Conservation (phyloP, 2,329 filamentous ascomycete species). For the Cordyceps javanica region DNA sequence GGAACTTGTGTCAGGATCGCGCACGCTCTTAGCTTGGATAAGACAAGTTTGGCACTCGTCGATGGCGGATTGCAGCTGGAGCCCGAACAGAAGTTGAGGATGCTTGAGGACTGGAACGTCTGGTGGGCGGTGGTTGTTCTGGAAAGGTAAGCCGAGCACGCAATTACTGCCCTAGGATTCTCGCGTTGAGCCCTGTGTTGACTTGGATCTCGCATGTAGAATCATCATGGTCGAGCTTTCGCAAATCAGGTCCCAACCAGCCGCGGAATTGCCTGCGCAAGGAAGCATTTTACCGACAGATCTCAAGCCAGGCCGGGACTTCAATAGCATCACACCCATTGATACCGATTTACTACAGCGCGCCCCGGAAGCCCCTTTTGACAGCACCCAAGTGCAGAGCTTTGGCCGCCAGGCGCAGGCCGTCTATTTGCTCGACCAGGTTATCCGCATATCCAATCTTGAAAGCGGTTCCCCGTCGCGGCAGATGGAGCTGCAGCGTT, state of each 20-base stretch:
- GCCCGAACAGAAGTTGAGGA: too few relatives aligned
- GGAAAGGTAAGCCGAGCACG: not conserved
- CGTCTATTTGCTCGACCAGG: not conserved
- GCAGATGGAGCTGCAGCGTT: not conserved
- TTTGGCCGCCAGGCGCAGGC: conserved; percentile 2
- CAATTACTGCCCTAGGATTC: not conserved
- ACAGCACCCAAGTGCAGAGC: not conserved
- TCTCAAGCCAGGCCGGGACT: not conserved
- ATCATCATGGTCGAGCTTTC: not conserved
- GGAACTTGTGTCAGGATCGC: too few relatives aligned
- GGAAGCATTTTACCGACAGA: not conserved
- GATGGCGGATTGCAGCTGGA: too few relatives aligned
- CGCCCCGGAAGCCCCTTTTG: not conserved
- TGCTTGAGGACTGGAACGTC: not conserved
- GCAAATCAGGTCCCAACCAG: not conserved
- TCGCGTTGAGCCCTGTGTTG: not conserved
- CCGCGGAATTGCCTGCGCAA: not conserved
- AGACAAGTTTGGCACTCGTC: too few relatives aligned
- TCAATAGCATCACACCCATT: not conserved
- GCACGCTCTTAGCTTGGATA: too few relatives aligned
- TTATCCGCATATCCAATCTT: not conserved
- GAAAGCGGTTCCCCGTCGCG: not conserved
- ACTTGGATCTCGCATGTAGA: not conserved
- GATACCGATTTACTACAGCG: not conserved
- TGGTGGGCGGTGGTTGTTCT: conserved; percentile 1